These are phyloP conservation scores for Aspergillus wentii DNA, from an alignment of 495 filamentous ascomycete genomes.

Conservation along the genomic window DNA sequence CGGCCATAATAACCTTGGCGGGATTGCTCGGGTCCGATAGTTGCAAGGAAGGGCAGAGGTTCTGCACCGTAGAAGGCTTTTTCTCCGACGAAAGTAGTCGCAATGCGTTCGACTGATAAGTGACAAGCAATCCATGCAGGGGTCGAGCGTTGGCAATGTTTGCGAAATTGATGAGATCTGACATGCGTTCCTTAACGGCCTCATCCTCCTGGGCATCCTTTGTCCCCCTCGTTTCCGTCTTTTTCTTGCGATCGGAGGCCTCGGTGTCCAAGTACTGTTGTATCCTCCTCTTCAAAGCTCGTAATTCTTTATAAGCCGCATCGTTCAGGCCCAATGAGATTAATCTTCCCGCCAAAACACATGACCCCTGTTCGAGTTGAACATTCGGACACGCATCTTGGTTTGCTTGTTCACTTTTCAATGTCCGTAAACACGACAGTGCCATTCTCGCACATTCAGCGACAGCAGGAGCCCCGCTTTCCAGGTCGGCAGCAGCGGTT, in stretches of 20 bases:
- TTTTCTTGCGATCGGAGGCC: slow-evolving; percentile 16
- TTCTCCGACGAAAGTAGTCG: slow-evolving; percentile 40
- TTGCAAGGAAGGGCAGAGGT: slow-evolving; percentile 36
- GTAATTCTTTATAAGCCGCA: slow-evolving; percentile 72
- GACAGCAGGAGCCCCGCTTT: slow-evolving; percentile 28
- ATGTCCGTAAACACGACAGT: slow-evolving; percentile 61
- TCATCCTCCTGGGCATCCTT: slow-evolving; percentile 23
- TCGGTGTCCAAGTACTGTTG: slow-evolving; percentile 32
- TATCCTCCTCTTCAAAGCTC: slow-evolving; percentile 59
- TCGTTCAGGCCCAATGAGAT: slow-evolving; percentile 69
- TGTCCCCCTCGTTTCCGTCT: slow-evolving; percentile 5
- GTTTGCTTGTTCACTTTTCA: slow-evolving; percentile 47
- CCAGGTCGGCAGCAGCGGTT: slow-evolving; percentile 16
- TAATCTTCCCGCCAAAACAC: slow-evolving; percentile 67
- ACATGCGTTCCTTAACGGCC: slow-evolving; percentile 42
- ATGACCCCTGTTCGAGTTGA: slow-evolving; percentile 81
- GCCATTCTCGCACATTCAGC: slow-evolving; percentile 76
- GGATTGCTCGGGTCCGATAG: slow-evolving; percentile 57
- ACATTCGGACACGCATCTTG: slow-evolving; percentile 52
- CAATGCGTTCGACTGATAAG: slow-evolving; percentile 44
- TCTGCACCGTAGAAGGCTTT: slow-evolving; percentile 47
- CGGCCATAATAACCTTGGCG: slow-evolving; percentile 52
- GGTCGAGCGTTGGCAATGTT: slow-evolving; percentile 31
- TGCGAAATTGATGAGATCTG: slow-evolving; percentile 60
- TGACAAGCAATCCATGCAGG: slow-evolving; percentile 29